Evolutionary conservation across 225 moss, liverwort and hornwort species (phyloP).

Genomic region (Anthoceros angustus): DNA sequence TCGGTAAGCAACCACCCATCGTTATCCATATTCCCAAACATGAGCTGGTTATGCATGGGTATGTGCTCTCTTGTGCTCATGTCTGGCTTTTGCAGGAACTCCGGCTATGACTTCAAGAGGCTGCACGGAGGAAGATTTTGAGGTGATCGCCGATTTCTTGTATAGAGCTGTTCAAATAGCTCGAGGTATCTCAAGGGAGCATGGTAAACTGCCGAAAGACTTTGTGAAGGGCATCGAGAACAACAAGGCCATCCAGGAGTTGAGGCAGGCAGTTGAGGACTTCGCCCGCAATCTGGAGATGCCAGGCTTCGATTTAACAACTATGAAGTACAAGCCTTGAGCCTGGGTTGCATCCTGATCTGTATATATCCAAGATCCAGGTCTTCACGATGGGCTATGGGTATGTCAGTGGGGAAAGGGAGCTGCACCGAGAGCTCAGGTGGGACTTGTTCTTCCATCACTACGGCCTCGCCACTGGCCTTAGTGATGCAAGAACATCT

Average conservation of each 20-base stretch:
- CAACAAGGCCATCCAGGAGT: conserved; percentile 42
- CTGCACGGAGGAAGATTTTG: conserved; percentile 33
- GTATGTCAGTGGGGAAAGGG: neutral
- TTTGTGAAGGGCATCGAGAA: conserved; percentile 28
- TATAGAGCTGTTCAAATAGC: conserved; percentile 52
- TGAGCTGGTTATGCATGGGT: neutral
- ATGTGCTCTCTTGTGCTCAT: neutral
- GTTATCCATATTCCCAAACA: neutral
- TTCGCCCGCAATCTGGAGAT: conserved; percentile 67
- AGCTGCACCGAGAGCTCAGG: neutral
- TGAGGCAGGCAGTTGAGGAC: conserved; percentile 56
- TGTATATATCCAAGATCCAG: neutral
- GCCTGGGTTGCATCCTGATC: neutral
- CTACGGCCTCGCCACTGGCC: neutral
- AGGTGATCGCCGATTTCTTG: conserved; percentile 50
- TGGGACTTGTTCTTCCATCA: conserved; percentile 2
- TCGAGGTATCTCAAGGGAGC: conserved; percentile 35
- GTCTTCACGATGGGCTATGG: neutral
- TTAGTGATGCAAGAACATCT: neutral
- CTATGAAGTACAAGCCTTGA: conserved; percentile 11
- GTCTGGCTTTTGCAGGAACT: conserved; percentile 16
- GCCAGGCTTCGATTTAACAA: conserved; percentile 72
- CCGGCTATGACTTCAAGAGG: conserved; percentile 44
- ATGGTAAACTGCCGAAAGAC: conserved; percentile 45
- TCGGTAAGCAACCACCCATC: conserved; percentile 23